Evolutionary conservation across 768 basidiomycete species (phyloP).

Genomic region (Pleurotus platypus): DNA sequence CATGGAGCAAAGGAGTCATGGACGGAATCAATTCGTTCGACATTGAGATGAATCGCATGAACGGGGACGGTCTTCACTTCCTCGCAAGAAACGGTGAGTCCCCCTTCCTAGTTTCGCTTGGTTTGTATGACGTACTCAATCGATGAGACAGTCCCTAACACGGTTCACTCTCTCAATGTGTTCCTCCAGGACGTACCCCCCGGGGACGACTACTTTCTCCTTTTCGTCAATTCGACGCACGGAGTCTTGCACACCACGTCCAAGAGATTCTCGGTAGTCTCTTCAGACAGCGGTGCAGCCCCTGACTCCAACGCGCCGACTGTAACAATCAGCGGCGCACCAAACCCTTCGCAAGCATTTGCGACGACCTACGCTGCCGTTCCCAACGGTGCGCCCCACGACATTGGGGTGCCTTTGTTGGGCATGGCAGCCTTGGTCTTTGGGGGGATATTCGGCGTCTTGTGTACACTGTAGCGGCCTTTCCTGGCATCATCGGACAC

Average conservation of each 20-base stretch:
- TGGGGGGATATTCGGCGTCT: background rate
- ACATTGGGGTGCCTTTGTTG: background rate
- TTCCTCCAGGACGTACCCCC: constrained; percentile 58
- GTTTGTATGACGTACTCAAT: background rate
- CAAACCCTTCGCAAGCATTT: constrained; percentile 61
- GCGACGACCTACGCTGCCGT: constrained; percentile 53
- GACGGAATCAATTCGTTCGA: constrained; percentile 67
- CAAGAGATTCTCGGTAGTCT: constrained; percentile 55
- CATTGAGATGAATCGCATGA: constrained; percentile 64
- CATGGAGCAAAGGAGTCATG: constrained; percentile 64
- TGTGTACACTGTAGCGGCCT: background rate
- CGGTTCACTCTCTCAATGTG: constrained; percentile 50
- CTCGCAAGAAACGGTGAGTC: constrained; percentile 64
- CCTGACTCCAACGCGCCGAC: constrained; percentile 51
- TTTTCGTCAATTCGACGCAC: constrained; percentile 72
- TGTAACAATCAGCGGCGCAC: constrained; percentile 61
- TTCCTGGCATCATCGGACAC: too few species aligned
- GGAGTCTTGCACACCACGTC: constrained; percentile 64
- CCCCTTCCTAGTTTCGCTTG: background rate
- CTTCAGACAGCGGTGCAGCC: constrained; percentile 27
- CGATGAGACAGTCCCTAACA: constrained; percentile 27
- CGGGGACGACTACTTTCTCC: constrained; percentile 74
- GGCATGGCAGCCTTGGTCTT: background rate
- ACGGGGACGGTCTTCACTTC: constrained; percentile 54
- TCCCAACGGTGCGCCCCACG: constrained; percentile 19